Conservation (phyloP, 2,329 filamentous ascomycete species). For the Aspergillus japonicus region DNA sequence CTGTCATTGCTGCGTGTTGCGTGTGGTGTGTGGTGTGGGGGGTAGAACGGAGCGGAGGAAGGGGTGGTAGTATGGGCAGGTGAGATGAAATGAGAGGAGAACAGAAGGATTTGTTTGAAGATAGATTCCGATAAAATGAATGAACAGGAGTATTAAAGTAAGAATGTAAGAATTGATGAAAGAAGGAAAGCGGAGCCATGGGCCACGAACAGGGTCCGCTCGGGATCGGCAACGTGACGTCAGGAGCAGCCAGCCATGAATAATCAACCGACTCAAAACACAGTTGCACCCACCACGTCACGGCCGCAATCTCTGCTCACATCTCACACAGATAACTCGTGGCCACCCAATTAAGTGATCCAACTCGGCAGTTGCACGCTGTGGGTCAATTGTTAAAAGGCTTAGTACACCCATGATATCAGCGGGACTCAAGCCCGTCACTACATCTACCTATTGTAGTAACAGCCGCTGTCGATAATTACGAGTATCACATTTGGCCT, state of each 20-base stretch:
- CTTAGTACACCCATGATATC: background rate
- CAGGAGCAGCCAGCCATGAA: background rate
- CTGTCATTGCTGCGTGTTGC: constrained; percentile 33
- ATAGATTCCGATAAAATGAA: background rate
- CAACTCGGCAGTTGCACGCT: background rate
- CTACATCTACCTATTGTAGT: background rate
- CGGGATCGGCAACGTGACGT: constrained; percentile 5
- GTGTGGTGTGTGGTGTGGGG: background rate
- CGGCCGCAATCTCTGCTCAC: background rate
- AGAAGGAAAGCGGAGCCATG: background rate
- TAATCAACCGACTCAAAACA: too few species aligned
- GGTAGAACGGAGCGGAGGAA: background rate
- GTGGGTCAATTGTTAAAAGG: background rate
- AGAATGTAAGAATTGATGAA: background rate
- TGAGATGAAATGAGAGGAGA: too few species aligned
- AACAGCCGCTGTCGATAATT: too few species aligned
- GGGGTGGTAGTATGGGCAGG: background rate
- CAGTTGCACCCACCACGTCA: background rate
- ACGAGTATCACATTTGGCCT: too few species aligned
- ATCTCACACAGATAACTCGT: background rate
- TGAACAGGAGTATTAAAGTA: background rate
- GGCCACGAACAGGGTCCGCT: background rate
- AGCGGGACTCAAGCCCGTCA: background rate
- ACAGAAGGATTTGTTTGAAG: too few species aligned
- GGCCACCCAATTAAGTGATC: background rate